Evolutionary conservation across 805 yeast species (phyloP), one percentile per base, ranked within the genome.

Genomic region (Candida golubevii): DNA sequence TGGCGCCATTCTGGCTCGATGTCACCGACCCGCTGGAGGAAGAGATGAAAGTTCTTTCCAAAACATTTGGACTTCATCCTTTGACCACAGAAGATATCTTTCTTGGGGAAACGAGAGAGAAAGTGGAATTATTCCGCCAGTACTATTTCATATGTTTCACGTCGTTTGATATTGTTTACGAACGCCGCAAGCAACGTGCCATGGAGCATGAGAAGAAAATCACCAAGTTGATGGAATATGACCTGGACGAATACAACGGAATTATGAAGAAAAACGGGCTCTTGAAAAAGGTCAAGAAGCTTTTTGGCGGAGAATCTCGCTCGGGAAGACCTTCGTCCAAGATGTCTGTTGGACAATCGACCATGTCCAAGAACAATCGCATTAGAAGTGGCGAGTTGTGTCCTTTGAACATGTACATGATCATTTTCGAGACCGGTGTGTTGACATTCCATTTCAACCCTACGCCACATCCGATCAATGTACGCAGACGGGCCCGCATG

Each of bases 391-490:
- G 79, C 35, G 95, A 86, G 58, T 71, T 93, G 42, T 86, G 83
- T 52, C 97, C 99, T 0, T 73, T 93, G 56, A 89, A 90, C 57
- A 89, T 93, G 78, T 93, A 93, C 63, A 85, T 90, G 56, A 81
- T 91, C 52, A 97, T 93, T 8, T 93, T 91, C 69, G 79, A 83
- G 48, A 83, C 88, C 47, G 98, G 95, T 14, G 96, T 93, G 6
- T 67, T 93, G 33, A 89, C 97, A 0, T 89, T 93, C 68, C 99
- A 93, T 66, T 88, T 88, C 64, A 83, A 88, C 8, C 91, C 97
- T 10, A 88, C 97, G 0, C 96, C 97, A 3, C 99, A 93, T 63
- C 95, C 98, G 0, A 86, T 89, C 39, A 93, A 93, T 59, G 99
- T 93, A 29, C 79, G 99, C 54, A 77, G 98, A 62, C 79, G 99